Evolutionary conservation across 2,329 filamentous ascomycete genomes (phyloP), one percentile per base, ranked within the genome.

Genomic region (Venturiaceae sp.): DNA sequence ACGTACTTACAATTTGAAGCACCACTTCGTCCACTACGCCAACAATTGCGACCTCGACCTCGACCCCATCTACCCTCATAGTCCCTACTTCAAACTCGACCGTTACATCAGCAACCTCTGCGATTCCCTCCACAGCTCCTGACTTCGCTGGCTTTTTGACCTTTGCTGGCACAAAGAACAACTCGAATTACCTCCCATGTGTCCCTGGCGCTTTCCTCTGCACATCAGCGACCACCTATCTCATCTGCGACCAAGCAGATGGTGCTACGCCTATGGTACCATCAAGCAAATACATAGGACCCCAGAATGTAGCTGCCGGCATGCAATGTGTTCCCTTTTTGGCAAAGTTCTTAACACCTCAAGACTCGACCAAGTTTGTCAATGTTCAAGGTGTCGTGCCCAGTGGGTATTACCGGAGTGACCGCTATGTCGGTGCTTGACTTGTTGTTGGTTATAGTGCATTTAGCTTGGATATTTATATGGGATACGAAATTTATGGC

Each of bases 171-270:
- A 8, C 53, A 11, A 44, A 3, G 2, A 34, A 57, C 23, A 34
- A 9, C 23, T 9, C 53, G 11, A 16, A 26, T 3, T 60, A 57
- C 14, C 58, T 60, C 2, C 58, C 59, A 28, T 60, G 59, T 34
- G 53, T 54, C 13, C 55, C 55, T 23, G 59, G 59, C 34, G 21
- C 55, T 8, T 44, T 60, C 33, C 47, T 60, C 23, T 60, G 59
- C 41, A 57, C 46, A 14, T 53, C 56, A 11, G 9, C 41, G 19
- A 53, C 59, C 4, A 44, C 21, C 1, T 60, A 53, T 19, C 13
- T 59, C 36, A 59, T 41, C 3, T 60, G 59, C 32, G 59, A 34
- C 21, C 3, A 59, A 52, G 21, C 37, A 2, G 13, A 13, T 9
- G n/a, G 28, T 13, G 32, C 19, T 5, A 30, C 8, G 23, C 44